These are phyloP conservation scores for Botrytis elliptica DNA, from an alignment of 2,329 filamentous ascomycete species.

Conservation along the genomic window DNA sequence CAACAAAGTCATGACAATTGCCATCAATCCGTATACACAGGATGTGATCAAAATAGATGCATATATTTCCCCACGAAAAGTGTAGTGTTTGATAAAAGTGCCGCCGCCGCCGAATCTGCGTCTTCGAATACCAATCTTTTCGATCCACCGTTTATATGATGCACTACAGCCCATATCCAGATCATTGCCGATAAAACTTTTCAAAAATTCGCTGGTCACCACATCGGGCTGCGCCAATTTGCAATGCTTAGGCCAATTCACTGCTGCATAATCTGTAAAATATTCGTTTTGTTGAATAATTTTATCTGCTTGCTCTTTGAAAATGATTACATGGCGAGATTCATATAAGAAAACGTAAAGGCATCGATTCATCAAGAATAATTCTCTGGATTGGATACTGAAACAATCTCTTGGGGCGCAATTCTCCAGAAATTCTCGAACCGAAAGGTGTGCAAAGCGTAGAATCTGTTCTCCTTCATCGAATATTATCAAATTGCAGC, in stretches of 20 bases:
- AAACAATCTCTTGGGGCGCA: neutral
- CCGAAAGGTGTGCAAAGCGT: neutral
- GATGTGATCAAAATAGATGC: fast-evolving
- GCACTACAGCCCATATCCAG: neutral
- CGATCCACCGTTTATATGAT: neutral
- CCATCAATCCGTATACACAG: neutral
- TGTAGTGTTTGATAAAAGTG: too few relatives aligned
- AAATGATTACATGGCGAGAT: fast-evolving
- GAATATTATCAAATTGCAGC: neutral
- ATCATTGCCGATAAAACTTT: fast-evolving
- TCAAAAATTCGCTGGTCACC: fast-evolving
- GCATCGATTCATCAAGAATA: neutral
- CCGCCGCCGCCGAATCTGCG: too few relatives aligned
- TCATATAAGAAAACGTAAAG: neutral
- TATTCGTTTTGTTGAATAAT: fast-evolving
- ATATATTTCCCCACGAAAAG: too few relatives aligned
- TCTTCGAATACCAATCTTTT: too few relatives aligned
- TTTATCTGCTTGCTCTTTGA: fast-evolving
- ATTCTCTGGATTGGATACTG: neutral
- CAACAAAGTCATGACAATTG: neutral
- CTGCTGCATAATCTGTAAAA: fast-evolving
- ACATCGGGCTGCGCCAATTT: neutral
- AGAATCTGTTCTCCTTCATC: neutral
- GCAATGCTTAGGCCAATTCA: neutral
- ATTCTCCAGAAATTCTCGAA: neutral